Conservation (phyloP, 805 yeast species). For the Candida tammaniensis region DNA sequence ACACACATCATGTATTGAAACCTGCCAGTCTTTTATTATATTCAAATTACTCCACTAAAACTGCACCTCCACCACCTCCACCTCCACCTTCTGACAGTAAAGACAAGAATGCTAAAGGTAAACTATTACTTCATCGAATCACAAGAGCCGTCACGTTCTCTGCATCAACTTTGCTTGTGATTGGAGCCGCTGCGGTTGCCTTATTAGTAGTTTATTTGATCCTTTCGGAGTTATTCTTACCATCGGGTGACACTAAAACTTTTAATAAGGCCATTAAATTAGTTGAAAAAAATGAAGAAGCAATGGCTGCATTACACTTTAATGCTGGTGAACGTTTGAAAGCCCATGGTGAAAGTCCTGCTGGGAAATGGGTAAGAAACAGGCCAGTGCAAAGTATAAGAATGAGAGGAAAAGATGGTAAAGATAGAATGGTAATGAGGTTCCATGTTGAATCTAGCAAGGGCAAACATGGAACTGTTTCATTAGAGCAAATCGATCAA, state of each 20-base stretch:
- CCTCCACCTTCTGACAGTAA: conserved; percentile 37
- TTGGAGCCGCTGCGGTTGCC: conserved; percentile 69
- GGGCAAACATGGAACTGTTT: conserved; percentile 64
- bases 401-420: conserved; percentile 68
- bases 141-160: conserved; percentile 61
- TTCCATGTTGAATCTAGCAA: conserved; percentile 77
- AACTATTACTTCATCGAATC: conserved; percentile 43
- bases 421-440: conserved; percentile 78
- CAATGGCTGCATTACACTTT: conserved; percentile 57
- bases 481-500: conserved; percentile 75
- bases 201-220: conserved; percentile 69
- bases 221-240: conserved; percentile 76
- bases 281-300: conserved; percentile 64
- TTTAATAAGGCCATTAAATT: conserved; percentile 82
- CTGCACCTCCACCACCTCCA: conserved; percentile 27
- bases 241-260: conserved; percentile 88
- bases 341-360: conserved; percentile 75
- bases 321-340: conserved; percentile 58
- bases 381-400: conserved; percentile 76
- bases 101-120: conserved; percentile 40
- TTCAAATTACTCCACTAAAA: conserved; percentile 16
- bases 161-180: conserved; percentile 56
- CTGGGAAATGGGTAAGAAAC: conserved; percentile 83
- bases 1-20: no score
- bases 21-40: conserved; percentile 1